Conservation (phyloP, 768 basidiomycete species). For the Mycena sanguinolenta region DNA sequence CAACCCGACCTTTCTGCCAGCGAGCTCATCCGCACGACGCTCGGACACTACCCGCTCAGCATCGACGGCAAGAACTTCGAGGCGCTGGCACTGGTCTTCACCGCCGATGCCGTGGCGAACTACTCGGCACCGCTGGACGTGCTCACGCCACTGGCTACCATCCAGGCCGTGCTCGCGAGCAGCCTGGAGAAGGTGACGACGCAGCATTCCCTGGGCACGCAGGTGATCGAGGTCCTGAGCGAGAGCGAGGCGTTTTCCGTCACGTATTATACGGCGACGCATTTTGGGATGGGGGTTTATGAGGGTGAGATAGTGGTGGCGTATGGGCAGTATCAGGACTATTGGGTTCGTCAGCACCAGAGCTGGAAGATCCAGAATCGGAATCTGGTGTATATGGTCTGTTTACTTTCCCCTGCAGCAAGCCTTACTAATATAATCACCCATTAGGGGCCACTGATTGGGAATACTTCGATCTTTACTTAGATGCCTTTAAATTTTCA, state of each 20-base stretch:
- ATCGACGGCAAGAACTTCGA: slow-evolving; percentile 25
- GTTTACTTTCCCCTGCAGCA: slow-evolving; percentile 26
- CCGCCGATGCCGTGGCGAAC: slow-evolving; percentile 26
- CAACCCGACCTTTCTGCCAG: slow-evolving; percentile 24
- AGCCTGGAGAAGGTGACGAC: slow-evolving; percentile 24
- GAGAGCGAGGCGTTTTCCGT: slow-evolving; percentile 27
- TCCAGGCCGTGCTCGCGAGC: slow-evolving; percentile 25
- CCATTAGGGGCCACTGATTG: slow-evolving; percentile 22
- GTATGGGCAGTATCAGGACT: slow-evolving; percentile 28
- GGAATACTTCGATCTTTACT: slow-evolving; percentile 24
- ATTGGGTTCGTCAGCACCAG: slow-evolving; percentile 25
- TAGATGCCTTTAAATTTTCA: slow-evolving; percentile 21
- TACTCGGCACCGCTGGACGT: slow-evolving; percentile 26
- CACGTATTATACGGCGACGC: slow-evolving; percentile 27
- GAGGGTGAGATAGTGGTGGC: slow-evolving; percentile 22
- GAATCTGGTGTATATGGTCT: slow-evolving; percentile 27
- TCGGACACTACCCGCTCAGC: slow-evolving; percentile 27
- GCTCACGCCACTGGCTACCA: slow-evolving; percentile 24
- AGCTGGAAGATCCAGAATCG: slow-evolving; percentile 25
- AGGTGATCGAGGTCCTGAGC: slow-evolving; percentile 23
- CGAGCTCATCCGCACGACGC: slow-evolving; percentile 23
- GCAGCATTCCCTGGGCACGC: slow-evolving; percentile 25
- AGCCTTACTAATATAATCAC: slow-evolving; percentile 25
- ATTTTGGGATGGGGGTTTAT: slow-evolving; percentile 26
- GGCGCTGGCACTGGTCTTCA: slow-evolving; percentile 23